Percentiles rank a stretch among this genome's conserved stretches.
phyloP scores from a whole-genome alignment of 129 eudicot species.

The Artemisia tridentata region DNA sequence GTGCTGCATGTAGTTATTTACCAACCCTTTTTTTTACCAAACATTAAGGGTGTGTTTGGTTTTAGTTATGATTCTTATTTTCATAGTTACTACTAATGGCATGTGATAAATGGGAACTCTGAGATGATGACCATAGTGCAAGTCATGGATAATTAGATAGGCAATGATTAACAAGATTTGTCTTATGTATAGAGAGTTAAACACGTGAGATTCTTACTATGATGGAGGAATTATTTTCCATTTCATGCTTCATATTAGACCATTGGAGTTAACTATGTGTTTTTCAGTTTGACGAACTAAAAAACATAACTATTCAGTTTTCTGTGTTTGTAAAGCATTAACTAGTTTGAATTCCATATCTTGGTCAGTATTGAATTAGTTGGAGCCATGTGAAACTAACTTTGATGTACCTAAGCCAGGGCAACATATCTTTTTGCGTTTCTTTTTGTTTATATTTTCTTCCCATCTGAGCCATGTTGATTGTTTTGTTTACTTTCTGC shows the following conservation, averaged over 20 bases:
- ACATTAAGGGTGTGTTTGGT: too few species aligned
- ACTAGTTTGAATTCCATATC: neutral
- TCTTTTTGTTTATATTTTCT: neutral
- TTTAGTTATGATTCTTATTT: too few species aligned
- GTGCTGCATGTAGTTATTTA: too few species aligned
- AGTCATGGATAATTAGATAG: neutral
- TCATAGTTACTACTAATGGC: too few species aligned
- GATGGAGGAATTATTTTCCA: neutral
- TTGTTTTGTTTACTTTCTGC: constrained; percentile 8
- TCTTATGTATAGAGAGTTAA: neutral
- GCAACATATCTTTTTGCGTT: neutral
- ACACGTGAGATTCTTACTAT: neutral
- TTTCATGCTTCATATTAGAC: neutral
- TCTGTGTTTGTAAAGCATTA: neutral
- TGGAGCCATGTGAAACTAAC: constrained; percentile 8
- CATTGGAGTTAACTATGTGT: too few species aligned
- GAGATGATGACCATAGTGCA: neutral
- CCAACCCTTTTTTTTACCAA: too few species aligned
- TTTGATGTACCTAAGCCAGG: constrained; percentile 9
- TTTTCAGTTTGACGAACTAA: too few species aligned
- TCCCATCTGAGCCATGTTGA: neutral
- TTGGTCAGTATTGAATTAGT: neutral
- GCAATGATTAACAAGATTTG: neutral
- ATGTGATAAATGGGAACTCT: too few species aligned
- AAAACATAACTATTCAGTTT: neutral